phyloP scores from a whole-genome alignment of 148 eudicot genomes.

The Nyssa sinensis region DNA sequence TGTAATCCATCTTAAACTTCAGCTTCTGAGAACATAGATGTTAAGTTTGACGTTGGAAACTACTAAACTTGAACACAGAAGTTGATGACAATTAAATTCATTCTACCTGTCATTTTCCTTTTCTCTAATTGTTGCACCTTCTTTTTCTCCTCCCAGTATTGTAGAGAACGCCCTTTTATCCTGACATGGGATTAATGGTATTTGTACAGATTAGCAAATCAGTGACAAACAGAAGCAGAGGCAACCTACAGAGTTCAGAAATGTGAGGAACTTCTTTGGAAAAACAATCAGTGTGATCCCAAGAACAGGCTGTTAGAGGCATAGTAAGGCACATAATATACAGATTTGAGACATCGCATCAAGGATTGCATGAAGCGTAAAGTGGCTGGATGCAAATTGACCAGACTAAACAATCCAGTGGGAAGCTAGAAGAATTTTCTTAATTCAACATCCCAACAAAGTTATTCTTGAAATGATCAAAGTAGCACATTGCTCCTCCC shows the following conservation, averaged over 20 bases:
- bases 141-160: slow-evolving; percentile 28
- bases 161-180: slow-evolving; percentile 36
- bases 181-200: slow-evolving; percentile 27
- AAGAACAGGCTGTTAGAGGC: neutral
- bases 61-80: slow-evolving; percentile 8
- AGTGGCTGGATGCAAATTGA: too few species aligned
- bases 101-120: slow-evolving; percentile 38
- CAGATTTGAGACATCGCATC: neutral
- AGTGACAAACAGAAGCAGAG: slow-evolving; percentile 9
- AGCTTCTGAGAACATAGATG: neutral
- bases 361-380: neutral
- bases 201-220: neutral
- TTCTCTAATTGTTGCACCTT: slow-evolving; percentile 15
- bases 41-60: neutral
- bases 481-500: neutral
- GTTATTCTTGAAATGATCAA: neutral
- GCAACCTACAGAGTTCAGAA: slow-evolving; percentile 1
- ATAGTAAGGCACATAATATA: neutral
- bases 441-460: neutral
- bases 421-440: slow-evolving; percentile 9
- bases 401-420: neutral
- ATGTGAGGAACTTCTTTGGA: neutral
- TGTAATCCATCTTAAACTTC: neutral
- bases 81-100: slow-evolving; percentile 9
- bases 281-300: neutral